Evolutionary conservation across 768 basidiomycete species (phyloP).

Genomic region (Clavaria fumosa): DNA sequence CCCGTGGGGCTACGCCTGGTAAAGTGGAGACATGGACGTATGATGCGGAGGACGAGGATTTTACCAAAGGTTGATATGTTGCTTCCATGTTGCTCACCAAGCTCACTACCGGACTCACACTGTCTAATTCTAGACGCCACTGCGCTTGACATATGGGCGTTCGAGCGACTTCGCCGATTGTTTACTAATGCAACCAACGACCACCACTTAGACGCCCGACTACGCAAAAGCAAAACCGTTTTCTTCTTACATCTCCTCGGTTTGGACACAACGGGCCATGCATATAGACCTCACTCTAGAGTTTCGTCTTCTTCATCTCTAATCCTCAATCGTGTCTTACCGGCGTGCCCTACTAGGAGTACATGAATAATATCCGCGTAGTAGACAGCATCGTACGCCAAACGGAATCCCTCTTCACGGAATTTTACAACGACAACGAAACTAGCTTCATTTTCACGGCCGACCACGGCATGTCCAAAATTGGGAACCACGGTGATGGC

Average conservation of each 20-base stretch:
- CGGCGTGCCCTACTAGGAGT: constrained; percentile 40
- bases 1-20: constrained; percentile 50
- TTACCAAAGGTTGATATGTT: constrained; percentile 79
- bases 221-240: constrained; percentile 45
- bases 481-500: constrained; percentile 84
- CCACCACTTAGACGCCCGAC: constrained; percentile 28
- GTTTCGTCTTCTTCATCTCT: constrained; percentile 18
- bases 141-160: constrained; percentile 61
- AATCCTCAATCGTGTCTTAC: not conserved
- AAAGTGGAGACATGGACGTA: constrained; percentile 69
- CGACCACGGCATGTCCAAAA: constrained; percentile 81
- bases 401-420: constrained; percentile 42
- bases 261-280: constrained; percentile 76
- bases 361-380: constrained; percentile 69
- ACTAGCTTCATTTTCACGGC: constrained; percentile 74
- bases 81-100: no score
- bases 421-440: constrained; percentile 53
- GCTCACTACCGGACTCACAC: not conserved
- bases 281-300: constrained; percentile 68
- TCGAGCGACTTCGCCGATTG: constrained; percentile 47
- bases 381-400: constrained; percentile 61
- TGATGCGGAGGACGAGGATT: constrained; percentile 66
- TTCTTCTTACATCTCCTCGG: constrained; percentile 80
- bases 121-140: constrained; percentile 43
- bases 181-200: constrained; percentile 50